phyloP scores from a whole-genome alignment of 768 basidiomycete genomes.

The Multifurca ochricompacta region DNA sequence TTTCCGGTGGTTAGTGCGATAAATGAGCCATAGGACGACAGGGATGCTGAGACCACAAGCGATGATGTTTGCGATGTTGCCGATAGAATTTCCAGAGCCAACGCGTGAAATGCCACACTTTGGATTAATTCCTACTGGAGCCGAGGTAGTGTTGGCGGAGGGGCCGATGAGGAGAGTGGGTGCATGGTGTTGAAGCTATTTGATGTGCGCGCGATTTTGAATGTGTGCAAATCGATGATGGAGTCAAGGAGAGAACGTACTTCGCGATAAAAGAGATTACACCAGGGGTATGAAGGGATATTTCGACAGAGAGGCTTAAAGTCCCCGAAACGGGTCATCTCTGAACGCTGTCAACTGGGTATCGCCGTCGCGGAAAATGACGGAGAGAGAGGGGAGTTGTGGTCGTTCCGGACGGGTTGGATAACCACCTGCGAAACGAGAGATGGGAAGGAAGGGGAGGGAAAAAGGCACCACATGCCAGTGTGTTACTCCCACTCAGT shows the following conservation, averaged over 20 bases:
- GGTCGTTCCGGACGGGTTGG: neutral
- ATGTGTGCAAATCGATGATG: neutral
- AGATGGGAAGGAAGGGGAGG: too few species aligned
- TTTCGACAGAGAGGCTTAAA: slow-evolving; percentile 59
- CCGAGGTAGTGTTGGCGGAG: slow-evolving; percentile 40
- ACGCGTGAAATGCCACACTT: slow-evolving; percentile 67
- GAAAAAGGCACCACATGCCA: too few species aligned
- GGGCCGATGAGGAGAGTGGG: slow-evolving; percentile 31
- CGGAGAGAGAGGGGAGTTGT: neutral
- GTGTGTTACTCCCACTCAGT: too few species aligned
- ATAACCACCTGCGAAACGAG: neutral
- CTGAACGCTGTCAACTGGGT: slow-evolving; percentile 1
- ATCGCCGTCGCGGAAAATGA: slow-evolving; percentile 1
- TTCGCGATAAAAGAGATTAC: slow-evolving; percentile 92
- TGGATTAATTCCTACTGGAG: slow-evolving; percentile 80
- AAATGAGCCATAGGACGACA: slow-evolving; percentile 49
- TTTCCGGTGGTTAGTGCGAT: slow-evolving; percentile 52
- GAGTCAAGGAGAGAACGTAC: slow-evolving; percentile 32
- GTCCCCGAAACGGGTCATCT: slow-evolving; percentile 63
- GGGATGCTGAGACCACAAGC: slow-evolving; percentile 69
- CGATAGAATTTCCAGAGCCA: slow-evolving; percentile 50
- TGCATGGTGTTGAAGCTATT: slow-evolving; percentile 29
- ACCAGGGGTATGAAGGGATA: slow-evolving; percentile 81
- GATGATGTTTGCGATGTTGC: slow-evolving; percentile 83
- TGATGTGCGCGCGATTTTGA: slow-evolving; percentile 16